Evolutionary conservation across 306 rosid genomes (phyloP).

Genomic region (Glycine soja): DNA sequence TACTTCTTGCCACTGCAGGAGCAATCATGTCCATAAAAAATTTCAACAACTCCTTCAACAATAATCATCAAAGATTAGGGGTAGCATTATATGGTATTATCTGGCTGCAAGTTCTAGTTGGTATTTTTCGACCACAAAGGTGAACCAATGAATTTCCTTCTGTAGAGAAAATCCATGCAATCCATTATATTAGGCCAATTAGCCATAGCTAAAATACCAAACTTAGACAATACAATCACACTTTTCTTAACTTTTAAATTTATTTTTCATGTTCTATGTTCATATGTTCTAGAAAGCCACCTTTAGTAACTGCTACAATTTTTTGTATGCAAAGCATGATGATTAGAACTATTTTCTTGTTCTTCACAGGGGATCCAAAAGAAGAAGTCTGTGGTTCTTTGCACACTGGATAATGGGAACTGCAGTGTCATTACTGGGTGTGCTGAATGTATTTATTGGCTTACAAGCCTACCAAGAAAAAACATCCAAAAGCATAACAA

Average conservation of each 20-base stretch:
- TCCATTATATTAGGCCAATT: conserved; percentile 22
- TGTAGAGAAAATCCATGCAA: conserved; percentile 6
- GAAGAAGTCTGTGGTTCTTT: conserved; percentile 70
- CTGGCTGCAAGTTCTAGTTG: conserved; percentile 74
- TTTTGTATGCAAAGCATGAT: neutral
- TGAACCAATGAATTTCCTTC: conserved; percentile 31
- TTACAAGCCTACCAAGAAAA: conserved; percentile 73
- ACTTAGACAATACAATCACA: conserved; percentile 10
- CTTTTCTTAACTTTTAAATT: neutral
- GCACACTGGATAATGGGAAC: conserved; percentile 78
- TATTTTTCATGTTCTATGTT: conserved; percentile 15
- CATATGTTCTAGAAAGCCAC: neutral
- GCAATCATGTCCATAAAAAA: conserved; percentile 83
- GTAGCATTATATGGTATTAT: conserved; percentile 73
- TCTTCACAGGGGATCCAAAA: conserved; percentile 65
- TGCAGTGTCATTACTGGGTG: conserved; percentile 60
- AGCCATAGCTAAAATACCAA: conserved; percentile 4
- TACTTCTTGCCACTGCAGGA: conserved; percentile 73
- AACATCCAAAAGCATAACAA: conserved; percentile 62
- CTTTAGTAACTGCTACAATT: neutral
- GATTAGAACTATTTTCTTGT: neutral
- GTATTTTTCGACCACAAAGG: conserved; percentile 73
- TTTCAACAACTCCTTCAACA: conserved; percentile 77
- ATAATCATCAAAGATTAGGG: conserved; percentile 83
- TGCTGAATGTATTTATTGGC: conserved; percentile 70